Evolutionary conservation across 495 filamentous ascomycete species (phyloP).

Genomic region (Penicillium angulare): DNA sequence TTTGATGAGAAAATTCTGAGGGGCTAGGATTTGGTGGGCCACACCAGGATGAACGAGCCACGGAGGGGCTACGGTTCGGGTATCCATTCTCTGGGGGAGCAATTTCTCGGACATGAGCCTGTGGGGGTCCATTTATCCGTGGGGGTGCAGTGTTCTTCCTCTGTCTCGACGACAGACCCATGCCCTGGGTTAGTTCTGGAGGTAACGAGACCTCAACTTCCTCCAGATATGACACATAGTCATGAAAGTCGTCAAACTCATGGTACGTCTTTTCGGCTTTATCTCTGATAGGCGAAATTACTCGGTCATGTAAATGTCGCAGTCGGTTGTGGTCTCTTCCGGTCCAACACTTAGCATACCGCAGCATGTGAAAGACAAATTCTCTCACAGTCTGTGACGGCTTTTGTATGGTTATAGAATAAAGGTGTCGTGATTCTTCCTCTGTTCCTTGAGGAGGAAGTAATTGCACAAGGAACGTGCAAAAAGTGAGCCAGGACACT

Average conservation of each 20-base stretch:
- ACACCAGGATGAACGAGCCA: no score
- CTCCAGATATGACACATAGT: slow-evolving; percentile 16
- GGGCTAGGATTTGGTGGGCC: no score
- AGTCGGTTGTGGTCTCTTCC: slow-evolving; percentile 5
- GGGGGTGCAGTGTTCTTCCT: no score
- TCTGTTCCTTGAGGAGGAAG: background rate
- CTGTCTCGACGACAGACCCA: no score
- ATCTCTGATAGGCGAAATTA: background rate
- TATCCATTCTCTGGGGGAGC: no score
- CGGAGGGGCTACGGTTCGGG: no score
- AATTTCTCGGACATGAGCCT: no score
- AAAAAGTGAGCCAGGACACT: slow-evolving; percentile 1
- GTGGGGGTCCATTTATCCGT: no score
- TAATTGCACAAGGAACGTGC: slow-evolving; percentile 4
- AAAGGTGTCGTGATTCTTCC: background rate
- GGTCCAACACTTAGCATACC: slow-evolving; percentile 8
- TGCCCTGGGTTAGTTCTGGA: no score
- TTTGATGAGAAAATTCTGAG: no score
- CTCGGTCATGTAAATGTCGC: slow-evolving; percentile 15
- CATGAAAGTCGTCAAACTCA: slow-evolving; percentile 7
- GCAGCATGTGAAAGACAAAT: slow-evolving; percentile 14
- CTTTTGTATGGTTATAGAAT: background rate
- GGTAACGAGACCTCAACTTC: no score
- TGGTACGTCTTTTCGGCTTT: background rate
- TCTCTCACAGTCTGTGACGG: slow-evolving; percentile 7